Evolutionary conservation across 768 basidiomycete genomes (phyloP), one percentile per base, ranked within the genome.

Genomic region (Solioccasus polychromus): DNA sequence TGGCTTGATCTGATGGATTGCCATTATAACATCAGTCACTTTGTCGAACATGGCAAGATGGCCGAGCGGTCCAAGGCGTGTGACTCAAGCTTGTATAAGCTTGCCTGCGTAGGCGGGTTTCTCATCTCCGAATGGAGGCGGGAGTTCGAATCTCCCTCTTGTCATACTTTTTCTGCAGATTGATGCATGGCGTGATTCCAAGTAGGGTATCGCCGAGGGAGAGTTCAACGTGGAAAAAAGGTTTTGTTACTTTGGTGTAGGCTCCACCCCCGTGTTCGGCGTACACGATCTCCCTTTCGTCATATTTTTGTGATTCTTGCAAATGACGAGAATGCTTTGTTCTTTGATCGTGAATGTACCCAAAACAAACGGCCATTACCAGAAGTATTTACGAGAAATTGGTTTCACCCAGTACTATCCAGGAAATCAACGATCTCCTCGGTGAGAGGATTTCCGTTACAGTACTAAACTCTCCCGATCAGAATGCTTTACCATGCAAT

Each of bases 11-110:
- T n/a, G n/a, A n/a, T n/a, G n/a, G n/a, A n/a, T n/a, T n/a, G n/a
- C n/a, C n/a, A n/a, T n/a, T n/a, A n/a, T n/a, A n/a, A n/a, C n/a
- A n/a, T n/a, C n/a, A n/a, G n/a, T n/a, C n/a, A n/a, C n/a, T n/a
- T n/a, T n/a, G n/a, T n/a, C n/a, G n/a, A n/a, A n/a, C n/a, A n/a
- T 42, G 73, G 73, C 73, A 75, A 75, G 73, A 76, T 77, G 75
- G 76, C 75, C 76, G 75, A 77, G 75, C 72, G 75, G 75, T 77
- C 75, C 63, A 77, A 75, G 76, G 75, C 76, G 75, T 77, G 75
- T 77, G 76, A 77, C 76, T 77, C 75, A 76, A 77, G 75, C 72
- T 64, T 44, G n/a, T 15, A 10, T 24, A 52, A 47, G 58, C 59
- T 59, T 59, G 48, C 58, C 59, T 59, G 59, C 58, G 38, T 8